Evolutionary conservation across 257 asterid genomes (phyloP).

Genomic region (Primulina huaijiensis): DNA sequence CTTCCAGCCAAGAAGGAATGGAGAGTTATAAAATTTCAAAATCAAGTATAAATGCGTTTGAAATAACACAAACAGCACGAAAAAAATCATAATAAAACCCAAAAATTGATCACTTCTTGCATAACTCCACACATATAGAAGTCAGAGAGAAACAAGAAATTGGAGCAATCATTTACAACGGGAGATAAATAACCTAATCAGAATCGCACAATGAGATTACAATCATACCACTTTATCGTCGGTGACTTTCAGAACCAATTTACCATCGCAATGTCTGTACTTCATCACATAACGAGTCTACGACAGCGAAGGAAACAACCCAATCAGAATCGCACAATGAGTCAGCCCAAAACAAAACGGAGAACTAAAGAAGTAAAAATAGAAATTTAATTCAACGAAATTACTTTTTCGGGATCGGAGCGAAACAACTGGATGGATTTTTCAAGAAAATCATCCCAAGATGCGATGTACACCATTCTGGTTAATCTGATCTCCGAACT

Average conservation of each 20-base stretch:
- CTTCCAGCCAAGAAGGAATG: background rate
- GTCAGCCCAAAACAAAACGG: background rate
- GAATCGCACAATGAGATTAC: background rate
- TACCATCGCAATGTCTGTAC: slow-evolving; percentile 84
- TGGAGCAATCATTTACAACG: background rate
- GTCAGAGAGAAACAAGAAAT: background rate
- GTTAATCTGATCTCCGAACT: slow-evolving; percentile 1
- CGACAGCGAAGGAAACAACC: slow-evolving; percentile 4
- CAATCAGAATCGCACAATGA: slow-evolving; percentile 9
- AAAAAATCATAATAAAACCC: background rate
- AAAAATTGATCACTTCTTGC: background rate
- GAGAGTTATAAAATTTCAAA: too few relatives aligned
- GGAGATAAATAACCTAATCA: too few relatives aligned
- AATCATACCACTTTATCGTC: slow-evolving; percentile 66
- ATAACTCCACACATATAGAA: background rate
- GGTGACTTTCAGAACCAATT: slow-evolving; percentile 89
- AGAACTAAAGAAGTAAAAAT: background rate
- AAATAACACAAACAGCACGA: background rate
- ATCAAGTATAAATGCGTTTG: background rate
- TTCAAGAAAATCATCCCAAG: slow-evolving; percentile 82
- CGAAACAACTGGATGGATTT: slow-evolving; percentile 68
- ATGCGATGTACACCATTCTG: slow-evolving; percentile 64
- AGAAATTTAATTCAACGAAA: background rate
- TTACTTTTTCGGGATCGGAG: slow-evolving; percentile 67
- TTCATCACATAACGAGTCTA: slow-evolving; percentile 88